Evolutionary conservation across 1,284 basidiomycete genomes (phyloP).

Genomic region (Trichosporon sp.): DNA sequence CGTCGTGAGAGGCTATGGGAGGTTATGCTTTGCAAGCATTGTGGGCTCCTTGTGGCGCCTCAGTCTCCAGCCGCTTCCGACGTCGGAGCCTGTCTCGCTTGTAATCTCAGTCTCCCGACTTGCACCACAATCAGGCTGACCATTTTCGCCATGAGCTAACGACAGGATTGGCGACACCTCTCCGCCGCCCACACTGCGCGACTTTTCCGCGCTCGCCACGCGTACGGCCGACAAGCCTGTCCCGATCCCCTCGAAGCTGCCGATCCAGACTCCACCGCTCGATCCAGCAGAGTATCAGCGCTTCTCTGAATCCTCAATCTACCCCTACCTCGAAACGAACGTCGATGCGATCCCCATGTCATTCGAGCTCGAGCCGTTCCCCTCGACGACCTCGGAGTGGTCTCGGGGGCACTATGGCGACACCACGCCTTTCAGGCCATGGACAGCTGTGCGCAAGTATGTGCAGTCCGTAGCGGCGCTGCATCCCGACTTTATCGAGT

Average conservation of each 20-base stretch:
- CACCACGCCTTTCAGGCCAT: constrained; percentile 11
- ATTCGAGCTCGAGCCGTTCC: constrained; percentile 9
- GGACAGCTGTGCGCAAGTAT: constrained; percentile 16
- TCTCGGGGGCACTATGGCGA: not conserved
- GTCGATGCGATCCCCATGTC: constrained; percentile 7
- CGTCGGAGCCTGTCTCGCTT: no score
- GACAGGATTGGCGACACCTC: constrained; percentile 8
- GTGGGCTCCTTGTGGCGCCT: no score
- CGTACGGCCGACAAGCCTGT: constrained; percentile 8
- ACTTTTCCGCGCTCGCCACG: constrained; percentile 4
- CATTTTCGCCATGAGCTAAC: no score
- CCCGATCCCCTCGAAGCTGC: not conserved
- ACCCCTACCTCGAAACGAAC: constrained; percentile 15
- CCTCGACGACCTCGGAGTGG: not conserved
- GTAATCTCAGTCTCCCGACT: no score
- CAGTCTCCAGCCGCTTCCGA: no score
- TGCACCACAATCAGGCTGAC: no score
- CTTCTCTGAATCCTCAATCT: constrained; percentile 7
- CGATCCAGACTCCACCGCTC: not conserved
- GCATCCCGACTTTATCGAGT: constrained; percentile 49
- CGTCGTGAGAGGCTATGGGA: not conserved
- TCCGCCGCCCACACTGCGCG: not conserved
- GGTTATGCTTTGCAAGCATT: no score
- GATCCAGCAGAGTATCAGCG: not conserved
- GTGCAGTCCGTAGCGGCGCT: constrained; percentile 36